Evolutionary conservation across 1,139 yeast genomes (phyloP), one percentile per base, ranked within the genome.

Genomic region (Cylindricascospora bacillispora): DNA sequence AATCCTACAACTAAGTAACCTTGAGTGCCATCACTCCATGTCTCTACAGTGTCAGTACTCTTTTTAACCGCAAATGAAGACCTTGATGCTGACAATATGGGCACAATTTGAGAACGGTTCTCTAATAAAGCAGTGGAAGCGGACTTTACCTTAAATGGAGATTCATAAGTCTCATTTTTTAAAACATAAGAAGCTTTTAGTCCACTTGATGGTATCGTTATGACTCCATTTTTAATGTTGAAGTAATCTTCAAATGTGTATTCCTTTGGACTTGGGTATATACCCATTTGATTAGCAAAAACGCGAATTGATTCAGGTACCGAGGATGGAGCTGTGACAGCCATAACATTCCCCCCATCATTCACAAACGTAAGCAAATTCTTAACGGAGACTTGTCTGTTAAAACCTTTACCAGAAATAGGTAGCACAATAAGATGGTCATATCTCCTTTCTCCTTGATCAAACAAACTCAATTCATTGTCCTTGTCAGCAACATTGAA

Each of bases 1-100:
- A 83, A 69, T 1, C 75, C 92, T n/a, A 75, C 93, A 15, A 76
- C 71, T 33, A 81, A 52, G 51, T 63, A 73, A 10, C 83, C 83
- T 57, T 86, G 93, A 30, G 72, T 63, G 16, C 98, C 98, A 28
- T 75, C 62, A 7, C 82, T 75, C 94, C 95, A 92, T 16, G 64
- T 63, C 20, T 74, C 78, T 10, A 7, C 21, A 18, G 7, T 10
- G 10, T 18, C 21, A 27, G 62, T 64, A 5, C 62, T 56, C 4
- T n/a, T 14, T 15, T 28, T 28, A n/a, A 21, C 27, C 41, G 54
- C 68, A 48, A 73, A 73, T 3, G 92, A 70, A 2, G 93, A 75
- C 32, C 66, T 61, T 23, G 86, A 67, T 3, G 89, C 81, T 37
- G 62, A 64, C 22, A 85, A 51, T 29, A 92, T 54, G 6, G 97